Evolutionary conservation across 1,284 basidiomycete genomes (phyloP), one percentile per base, ranked within the genome.

Genomic region (Microstroma glucosiphilum): DNA sequence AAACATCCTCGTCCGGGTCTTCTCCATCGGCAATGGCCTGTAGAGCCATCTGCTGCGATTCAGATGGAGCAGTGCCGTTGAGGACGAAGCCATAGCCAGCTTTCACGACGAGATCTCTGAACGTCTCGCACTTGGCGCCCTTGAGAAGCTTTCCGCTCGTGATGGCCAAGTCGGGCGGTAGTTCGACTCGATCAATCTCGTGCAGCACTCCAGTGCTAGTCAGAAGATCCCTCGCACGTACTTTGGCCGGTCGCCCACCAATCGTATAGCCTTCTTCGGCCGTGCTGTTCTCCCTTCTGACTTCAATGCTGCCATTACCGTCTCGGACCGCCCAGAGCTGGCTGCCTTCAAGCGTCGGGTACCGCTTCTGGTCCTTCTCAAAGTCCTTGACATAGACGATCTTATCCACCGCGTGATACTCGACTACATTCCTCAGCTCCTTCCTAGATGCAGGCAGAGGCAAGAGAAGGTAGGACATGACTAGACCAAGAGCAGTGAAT

Each of bases 191-290:
- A 77, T 94, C 90, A 60, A 97, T 82, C 71, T 91, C 88, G 78
- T 98, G 94, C 55, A 97, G 85, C 21, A 90, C 91, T 13, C 96
- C 94, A 1, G 93, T 96, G 67, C 86, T 83, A 0, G 93, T 94
- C 59, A 91, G 84, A 42, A 86, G 82, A 77, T 97, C 86, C 1
- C 67, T 67, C 25, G 78, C 73, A 19, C 77, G 70, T 49, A 84
- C 65, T 1, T 58, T 42, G 9, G 68, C 58, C 21, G n/a, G 3
- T 15, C 6, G 2, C 21, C 51, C 51, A 25, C 19, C 51, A 15
- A 48, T 21, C 37, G 60, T 56, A 13, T 60, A 55, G 21, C 60
- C 65, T 12, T 66, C 64, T 6, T 55, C 25, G 2, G 60, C 49
- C 9, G 21, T 8, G 13, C 6, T 25, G 6, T 61, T 66, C 3